Conservation (phyloP, 2,329 filamentous ascomycete species). For the Calonectria hawksworthii region DNA sequence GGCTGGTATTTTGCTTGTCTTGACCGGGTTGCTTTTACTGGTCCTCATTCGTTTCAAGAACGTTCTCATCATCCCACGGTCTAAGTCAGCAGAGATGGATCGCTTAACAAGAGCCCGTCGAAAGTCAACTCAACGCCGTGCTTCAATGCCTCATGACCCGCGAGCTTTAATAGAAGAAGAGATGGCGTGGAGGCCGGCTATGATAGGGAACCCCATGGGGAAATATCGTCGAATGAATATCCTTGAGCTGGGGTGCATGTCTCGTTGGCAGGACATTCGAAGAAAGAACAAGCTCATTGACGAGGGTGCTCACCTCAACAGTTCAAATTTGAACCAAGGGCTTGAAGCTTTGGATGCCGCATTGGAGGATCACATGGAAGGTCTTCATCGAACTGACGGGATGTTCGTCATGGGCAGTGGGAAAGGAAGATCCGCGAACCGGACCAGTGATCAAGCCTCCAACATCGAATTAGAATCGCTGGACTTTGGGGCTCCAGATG, state of each 20-base stretch:
- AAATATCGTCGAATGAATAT: conserved; percentile 79
- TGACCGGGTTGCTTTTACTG: conserved; percentile 74
- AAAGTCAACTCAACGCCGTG: conserved; percentile 61
- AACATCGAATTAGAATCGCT: conserved; percentile 49
- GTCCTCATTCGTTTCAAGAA: conserved; percentile 75
- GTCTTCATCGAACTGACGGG: conserved; percentile 51
- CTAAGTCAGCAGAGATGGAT: conserved; percentile 68
- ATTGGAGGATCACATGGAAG: conserved; percentile 54
- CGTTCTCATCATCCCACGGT: conserved; percentile 77
- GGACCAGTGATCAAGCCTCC: conserved; percentile 45
- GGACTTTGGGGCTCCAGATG: conserved; percentile 31
- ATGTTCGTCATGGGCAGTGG: conserved; percentile 47
- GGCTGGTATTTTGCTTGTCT: conserved; percentile 74
- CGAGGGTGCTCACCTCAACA: conserved; percentile 53
- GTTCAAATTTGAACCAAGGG: conserved; percentile 52
- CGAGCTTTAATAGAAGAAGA: conserved; percentile 63
- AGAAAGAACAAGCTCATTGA: conserved; percentile 71
- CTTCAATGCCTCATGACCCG: conserved; percentile 55
- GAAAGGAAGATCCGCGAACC: conserved; percentile 41
- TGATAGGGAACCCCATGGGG: conserved; percentile 79
- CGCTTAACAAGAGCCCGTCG: conserved; percentile 64
- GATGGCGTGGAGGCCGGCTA: conserved; percentile 76
- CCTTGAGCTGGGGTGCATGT: conserved; percentile 77
- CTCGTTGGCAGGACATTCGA: conserved; percentile 80
- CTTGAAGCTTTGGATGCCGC: conserved; percentile 55